A percentile compares a stretch with the other conserved stretches of the same genome.
These are phyloP conservation scores for Lentinula raphanica DNA, from an alignment of 768 basidiomycete genomes.

Conservation along the genomic window DNA sequence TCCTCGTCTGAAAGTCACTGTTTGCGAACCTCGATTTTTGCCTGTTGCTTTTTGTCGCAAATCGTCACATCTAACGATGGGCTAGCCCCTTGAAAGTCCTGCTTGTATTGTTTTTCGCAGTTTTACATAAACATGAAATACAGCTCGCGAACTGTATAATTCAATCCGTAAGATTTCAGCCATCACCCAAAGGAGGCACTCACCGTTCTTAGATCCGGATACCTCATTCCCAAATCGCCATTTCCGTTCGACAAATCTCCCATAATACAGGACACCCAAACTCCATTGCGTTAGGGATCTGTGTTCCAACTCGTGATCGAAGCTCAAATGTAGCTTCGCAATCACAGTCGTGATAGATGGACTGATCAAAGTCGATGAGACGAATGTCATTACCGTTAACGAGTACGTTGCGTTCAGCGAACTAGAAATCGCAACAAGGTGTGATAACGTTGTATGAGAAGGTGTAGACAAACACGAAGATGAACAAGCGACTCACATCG, in stretches of 20 bases:
- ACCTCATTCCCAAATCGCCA: slow-evolving; percentile 22
- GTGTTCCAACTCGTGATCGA: slow-evolving; percentile 16
- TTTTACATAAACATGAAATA: too few relatives aligned
- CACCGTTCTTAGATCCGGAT: background rate
- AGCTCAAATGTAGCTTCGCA: slow-evolving; percentile 23
- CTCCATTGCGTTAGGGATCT: slow-evolving; percentile 19
- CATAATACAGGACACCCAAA: slow-evolving; percentile 30
- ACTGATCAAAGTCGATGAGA: slow-evolving; percentile 35
- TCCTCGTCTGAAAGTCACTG: too few relatives aligned
- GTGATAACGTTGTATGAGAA: too few relatives aligned
- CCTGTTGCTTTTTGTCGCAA: too few relatives aligned
- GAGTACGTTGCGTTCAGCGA: slow-evolving; percentile 38
- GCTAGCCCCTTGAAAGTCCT: too few relatives aligned
- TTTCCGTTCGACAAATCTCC: slow-evolving; percentile 23
- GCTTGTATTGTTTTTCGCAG: too few relatives aligned
- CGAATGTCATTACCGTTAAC: slow-evolving; percentile 27
- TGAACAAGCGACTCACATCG: slow-evolving; percentile 16
- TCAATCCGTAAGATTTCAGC: background rate
- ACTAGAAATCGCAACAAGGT: slow-evolving; percentile 10
- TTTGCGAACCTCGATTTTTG: too few relatives aligned
- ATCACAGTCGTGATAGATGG: slow-evolving; percentile 23
- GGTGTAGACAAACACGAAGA: background rate
- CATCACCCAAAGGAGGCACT: background rate
- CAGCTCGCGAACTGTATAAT: too few relatives aligned
- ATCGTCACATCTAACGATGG: too few relatives aligned